A percentile compares a stretch with the other conserved stretches of the same genome.
Evolutionary conservation across 495 filamentous ascomycete genomes (phyloP).

Genomic region (Trypethelium eluteriae): DNA sequence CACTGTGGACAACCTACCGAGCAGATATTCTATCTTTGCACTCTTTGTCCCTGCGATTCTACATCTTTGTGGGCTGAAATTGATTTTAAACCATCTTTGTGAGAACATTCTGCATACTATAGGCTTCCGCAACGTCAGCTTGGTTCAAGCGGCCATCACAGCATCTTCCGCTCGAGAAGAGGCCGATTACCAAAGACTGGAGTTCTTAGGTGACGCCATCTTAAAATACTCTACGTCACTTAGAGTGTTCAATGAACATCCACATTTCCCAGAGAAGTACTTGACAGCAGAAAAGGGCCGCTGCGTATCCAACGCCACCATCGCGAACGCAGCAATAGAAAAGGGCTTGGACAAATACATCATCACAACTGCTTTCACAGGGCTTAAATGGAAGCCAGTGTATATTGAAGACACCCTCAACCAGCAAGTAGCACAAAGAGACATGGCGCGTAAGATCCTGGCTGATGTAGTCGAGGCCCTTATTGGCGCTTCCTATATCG

Average conservation of each 20-base stretch:
- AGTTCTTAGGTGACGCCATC: conserved; percentile 81
- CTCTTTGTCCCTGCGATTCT: conserved; percentile 69
- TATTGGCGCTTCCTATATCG: conserved; percentile 68
- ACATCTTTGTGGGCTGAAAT: conserved; percentile 54
- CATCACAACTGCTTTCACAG: conserved; percentile 57
- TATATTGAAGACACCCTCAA: conserved; percentile 49
- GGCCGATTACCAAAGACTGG: conserved; percentile 75
- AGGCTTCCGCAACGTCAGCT: conserved; percentile 42
- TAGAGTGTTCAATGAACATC: conserved; percentile 58
- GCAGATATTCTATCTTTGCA: conserved; percentile 55
- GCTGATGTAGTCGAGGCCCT: conserved; percentile 87
- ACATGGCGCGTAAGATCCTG: conserved; percentile 67
- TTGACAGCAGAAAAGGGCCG: conserved; percentile 61
- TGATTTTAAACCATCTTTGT: conserved; percentile 58
- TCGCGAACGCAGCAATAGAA: conserved; percentile 56
- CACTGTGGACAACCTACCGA: conserved; percentile 51
- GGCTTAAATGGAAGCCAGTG: conserved; percentile 61
- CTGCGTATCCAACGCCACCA: conserved; percentile 63
- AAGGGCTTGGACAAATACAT: conserved; percentile 67
- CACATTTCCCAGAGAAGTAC: conserved; percentile 69
- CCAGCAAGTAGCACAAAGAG: conserved; percentile 26
- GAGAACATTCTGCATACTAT: conserved; percentile 51
- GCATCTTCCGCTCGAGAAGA: conserved; percentile 53
- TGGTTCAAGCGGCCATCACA: conserved; percentile 67
- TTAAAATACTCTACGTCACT: conserved; percentile 70